Conservation (phyloP, 108 stramenopile species). For the Nitzschia sp. region DNA sequence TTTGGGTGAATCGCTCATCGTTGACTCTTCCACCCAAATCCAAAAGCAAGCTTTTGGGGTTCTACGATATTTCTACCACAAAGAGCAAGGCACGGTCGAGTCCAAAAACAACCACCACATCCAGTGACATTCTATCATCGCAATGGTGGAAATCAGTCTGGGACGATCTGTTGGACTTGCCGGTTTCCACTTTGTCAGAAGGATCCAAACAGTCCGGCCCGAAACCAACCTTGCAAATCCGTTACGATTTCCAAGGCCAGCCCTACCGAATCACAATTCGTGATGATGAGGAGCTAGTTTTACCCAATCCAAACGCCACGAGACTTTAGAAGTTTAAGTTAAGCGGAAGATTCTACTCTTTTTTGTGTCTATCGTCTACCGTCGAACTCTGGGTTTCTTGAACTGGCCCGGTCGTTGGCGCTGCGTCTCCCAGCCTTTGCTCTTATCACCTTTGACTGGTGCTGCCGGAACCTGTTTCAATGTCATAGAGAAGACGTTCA, state of each 20-base stretch:
- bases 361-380: background rate
- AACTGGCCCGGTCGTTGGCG: slow-evolving; percentile 61
- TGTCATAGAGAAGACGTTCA: slow-evolving; percentile 41
- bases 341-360: slow-evolving; percentile 2
- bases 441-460: slow-evolving; percentile 49
- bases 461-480: slow-evolving; percentile 22
- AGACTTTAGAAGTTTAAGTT: background rate
- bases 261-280: slow-evolving; percentile 31
- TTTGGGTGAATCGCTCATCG: slow-evolving; percentile 60
- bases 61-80: slow-evolving; percentile 52
- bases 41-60: slow-evolving; percentile 70
- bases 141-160: slow-evolving; percentile 12
- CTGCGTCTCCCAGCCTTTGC: slow-evolving; percentile 61
- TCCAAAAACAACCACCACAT: no score
- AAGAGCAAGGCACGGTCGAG: background rate
- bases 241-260: slow-evolving; percentile 33
- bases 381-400: slow-evolving; percentile 33
- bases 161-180: slow-evolving; percentile 22
- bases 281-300: slow-evolving; percentile 32
- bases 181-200: background rate
- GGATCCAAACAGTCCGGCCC: background rate
- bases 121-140: background rate
- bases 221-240: slow-evolving; percentile 18
- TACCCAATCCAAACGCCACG: slow-evolving; percentile 23
- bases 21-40: slow-evolving; percentile 55